Percentiles rank a stretch among this genome's conserved stretches.
Evolutionary conservation across 1,284 basidiomycete species (phyloP).

Genomic region (Fereydounia khargensis): DNA sequence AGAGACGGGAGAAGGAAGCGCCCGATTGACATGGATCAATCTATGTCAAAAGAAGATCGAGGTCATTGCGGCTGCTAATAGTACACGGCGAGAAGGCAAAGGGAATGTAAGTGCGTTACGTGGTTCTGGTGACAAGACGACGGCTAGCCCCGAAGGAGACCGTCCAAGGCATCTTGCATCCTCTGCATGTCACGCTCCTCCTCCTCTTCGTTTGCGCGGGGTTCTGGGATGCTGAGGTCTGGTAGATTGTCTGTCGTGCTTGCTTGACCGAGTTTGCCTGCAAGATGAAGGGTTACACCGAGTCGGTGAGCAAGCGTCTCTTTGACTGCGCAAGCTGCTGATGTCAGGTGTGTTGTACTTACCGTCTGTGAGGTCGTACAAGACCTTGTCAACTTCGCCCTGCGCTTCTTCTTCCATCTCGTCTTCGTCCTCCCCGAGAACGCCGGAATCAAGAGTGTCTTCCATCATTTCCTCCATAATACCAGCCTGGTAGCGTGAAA

Average conservation of each 20-base stretch:
- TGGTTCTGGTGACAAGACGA: no score
- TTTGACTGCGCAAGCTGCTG: background rate
- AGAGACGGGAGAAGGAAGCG: no score
- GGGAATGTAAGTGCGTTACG: no score
- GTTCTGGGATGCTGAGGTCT: constrained; percentile 29
- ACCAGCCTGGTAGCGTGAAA: constrained; percentile 50
- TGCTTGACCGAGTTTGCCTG: constrained; percentile 48
- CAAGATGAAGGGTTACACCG: background rate
- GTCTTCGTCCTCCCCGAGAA: constrained; percentile 70
- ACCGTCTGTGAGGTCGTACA: constrained; percentile 93
- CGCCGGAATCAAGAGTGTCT: constrained; percentile 58
- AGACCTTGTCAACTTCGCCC: constrained; percentile 91
- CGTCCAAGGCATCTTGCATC: constrained; percentile 54
- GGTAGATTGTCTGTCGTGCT: constrained; percentile 39
- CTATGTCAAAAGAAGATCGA: no score
- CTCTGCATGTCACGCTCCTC: constrained; percentile 46
- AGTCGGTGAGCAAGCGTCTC: background rate
- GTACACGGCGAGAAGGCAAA: no score
- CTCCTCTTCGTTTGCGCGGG: constrained; percentile 27
- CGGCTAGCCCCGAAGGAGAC: constrained; percentile 47
- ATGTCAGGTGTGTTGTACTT: no score
- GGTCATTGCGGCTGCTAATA: no score
- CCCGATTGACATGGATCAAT: no score
- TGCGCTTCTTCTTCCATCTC: constrained; percentile 95
- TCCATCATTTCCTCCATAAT: constrained; percentile 61